Conservation (phyloP, 106 monocot genomes). For the Xerophyta viscosa region DNA sequence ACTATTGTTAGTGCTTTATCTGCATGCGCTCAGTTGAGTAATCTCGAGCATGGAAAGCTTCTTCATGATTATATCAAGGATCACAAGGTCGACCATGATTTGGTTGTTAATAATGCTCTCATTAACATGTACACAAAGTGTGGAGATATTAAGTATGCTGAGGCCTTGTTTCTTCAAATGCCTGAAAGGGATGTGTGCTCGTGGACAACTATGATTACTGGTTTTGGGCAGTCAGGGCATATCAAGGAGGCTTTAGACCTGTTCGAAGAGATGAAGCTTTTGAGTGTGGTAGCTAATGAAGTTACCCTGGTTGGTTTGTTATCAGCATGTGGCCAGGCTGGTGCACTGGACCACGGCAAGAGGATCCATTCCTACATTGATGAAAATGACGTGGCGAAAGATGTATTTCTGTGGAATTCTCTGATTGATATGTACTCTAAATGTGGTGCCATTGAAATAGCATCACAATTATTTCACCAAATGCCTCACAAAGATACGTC, state of each 20-base stretch:
- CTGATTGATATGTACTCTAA: conserved; percentile 51
- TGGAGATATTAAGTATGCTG: conserved; percentile 18
- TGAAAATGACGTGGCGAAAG: conserved; percentile 13
- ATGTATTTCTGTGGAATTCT: conserved; percentile 22
- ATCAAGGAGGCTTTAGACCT: conserved; percentile 16
- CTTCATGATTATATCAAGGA: conserved; percentile 25
- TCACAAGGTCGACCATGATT: conserved; percentile 7
- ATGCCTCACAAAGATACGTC: conserved; percentile 23
- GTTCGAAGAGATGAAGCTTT: conserved; percentile 37
- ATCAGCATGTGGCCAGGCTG: conserved; percentile 37
- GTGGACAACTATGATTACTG: conserved; percentile 46
- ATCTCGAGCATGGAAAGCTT: conserved; percentile 20
- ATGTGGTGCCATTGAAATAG: conserved; percentile 34
- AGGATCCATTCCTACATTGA: conserved; percentile 33
- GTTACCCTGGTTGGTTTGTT: conserved; percentile 39
- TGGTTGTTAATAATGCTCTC: conserved; percentile 19
- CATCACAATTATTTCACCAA: conserved; percentile 21
- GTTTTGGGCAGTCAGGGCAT: conserved; percentile 16
- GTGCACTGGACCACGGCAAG: conserved; percentile 27
- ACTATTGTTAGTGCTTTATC: conserved; percentile 23
- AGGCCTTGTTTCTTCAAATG: conserved; percentile 13
- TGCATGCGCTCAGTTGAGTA: conserved; percentile 30
- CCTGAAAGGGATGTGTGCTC: conserved; percentile 29
- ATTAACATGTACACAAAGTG: conserved; percentile 29
- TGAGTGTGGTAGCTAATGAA: conserved; percentile 27